Conservation (phyloP, 257 asterid species). For the Scutellaria minor region DNA sequence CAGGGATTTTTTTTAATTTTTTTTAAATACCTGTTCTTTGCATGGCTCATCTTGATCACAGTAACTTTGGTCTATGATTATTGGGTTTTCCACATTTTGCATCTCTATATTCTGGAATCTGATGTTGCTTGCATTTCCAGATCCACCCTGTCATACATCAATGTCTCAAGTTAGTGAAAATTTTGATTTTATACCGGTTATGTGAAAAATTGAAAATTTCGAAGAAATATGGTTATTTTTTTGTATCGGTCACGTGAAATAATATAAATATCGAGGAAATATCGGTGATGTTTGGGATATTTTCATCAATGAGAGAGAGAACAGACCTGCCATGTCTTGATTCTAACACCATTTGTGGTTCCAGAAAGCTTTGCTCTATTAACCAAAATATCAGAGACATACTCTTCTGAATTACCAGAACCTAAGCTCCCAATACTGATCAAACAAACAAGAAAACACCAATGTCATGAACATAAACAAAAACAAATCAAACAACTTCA, state of each 20-base stretch:
- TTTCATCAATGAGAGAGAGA: background rate
- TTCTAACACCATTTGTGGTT: slow-evolving; percentile 80
- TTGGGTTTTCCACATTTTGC: slow-evolving; percentile 71
- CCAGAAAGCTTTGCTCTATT: slow-evolving; percentile 65
- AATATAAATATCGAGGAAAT: too few species aligned
- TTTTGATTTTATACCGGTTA: too few species aligned
- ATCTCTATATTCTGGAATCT: slow-evolving; percentile 63
- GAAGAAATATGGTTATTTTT: too few species aligned
- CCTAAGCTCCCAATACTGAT: slow-evolving; percentile 86
- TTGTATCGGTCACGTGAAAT: too few species aligned
- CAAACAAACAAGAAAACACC: background rate
- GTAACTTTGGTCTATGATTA: slow-evolving; percentile 76
- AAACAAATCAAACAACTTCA: background rate
- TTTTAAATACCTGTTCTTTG: slow-evolving; percentile 52
- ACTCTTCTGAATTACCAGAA: slow-evolving; percentile 53
- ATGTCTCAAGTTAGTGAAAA: background rate
- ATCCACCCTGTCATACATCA: slow-evolving; percentile 65
- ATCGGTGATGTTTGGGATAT: too few species aligned
- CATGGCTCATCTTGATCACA: slow-evolving; percentile 75
- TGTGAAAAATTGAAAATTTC: too few species aligned
- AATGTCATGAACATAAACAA: background rate
- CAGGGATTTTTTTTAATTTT: background rate
- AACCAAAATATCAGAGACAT: slow-evolving; percentile 70
- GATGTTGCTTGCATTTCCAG: slow-evolving; percentile 80
- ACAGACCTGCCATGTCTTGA: slow-evolving; percentile 87